Conservation (phyloP, 176 grass and related monocot species). For the Triticum turgidum region DNA sequence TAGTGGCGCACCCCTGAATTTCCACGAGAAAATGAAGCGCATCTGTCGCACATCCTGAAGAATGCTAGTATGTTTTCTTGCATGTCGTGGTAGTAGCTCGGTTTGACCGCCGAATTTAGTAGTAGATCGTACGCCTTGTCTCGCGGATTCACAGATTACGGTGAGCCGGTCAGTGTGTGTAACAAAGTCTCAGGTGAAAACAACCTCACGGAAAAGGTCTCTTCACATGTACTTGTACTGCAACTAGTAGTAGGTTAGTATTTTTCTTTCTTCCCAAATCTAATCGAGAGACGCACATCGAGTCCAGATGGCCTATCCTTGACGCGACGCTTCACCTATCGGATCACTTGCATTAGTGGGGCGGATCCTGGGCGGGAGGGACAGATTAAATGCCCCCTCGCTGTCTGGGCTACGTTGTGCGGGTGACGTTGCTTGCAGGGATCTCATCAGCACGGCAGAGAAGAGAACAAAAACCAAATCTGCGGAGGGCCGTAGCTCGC, state of each 20-base stretch:
- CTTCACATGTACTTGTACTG: background rate
- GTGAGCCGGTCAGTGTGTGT: background rate
- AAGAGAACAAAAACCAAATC: slow-evolving; percentile 22
- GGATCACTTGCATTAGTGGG: background rate
- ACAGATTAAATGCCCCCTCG: background rate
- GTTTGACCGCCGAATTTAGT: background rate
- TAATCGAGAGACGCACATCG: background rate
- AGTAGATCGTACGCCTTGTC: background rate
- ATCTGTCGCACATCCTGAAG: background rate
- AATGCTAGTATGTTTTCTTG: background rate
- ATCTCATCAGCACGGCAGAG: background rate
- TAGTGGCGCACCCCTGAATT: background rate
- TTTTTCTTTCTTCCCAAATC: background rate
- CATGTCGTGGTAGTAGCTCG: background rate
- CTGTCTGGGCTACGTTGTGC: background rate
- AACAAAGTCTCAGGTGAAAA: background rate
- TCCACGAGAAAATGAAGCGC: background rate
- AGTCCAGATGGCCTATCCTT: background rate
- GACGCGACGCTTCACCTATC: background rate
- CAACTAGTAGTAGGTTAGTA: too few species aligned
- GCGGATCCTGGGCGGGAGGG: background rate
- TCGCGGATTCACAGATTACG: background rate
- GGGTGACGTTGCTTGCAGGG: background rate
- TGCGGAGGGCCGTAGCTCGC: background rate
- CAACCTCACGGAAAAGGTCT: background rate